Conservation (phyloP, 2,329 filamentous ascomycete species). For the Talaromyces sp. region DNA sequence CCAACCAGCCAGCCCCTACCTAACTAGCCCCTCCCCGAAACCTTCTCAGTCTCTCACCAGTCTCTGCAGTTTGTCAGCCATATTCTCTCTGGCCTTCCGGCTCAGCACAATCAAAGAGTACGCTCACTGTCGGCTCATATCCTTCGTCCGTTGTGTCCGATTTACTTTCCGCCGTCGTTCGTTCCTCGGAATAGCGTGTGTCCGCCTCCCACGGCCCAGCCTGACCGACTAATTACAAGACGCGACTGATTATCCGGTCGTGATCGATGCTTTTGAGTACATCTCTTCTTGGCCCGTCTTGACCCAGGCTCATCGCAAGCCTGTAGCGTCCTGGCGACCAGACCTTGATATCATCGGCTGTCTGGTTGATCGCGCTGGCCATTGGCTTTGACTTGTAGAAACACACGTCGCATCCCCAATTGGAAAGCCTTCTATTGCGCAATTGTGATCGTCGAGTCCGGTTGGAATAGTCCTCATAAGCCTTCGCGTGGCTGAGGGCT, state of each 20-base stretch:
- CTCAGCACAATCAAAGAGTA: neutral
- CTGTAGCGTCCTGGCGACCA: constrained; percentile 39
- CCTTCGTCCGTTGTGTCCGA: constrained; percentile 1
- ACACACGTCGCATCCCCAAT: constrained; percentile 1
- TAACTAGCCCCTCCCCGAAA: constrained; percentile 19
- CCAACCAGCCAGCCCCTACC: constrained; percentile 16
- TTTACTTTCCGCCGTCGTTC: neutral
- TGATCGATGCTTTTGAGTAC: constrained; percentile 38
- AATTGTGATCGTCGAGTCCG: constrained; percentile 10
- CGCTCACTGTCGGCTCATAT: neutral
- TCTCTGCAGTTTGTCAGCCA: constrained; percentile 9
- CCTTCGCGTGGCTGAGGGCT: constrained; percentile 35
- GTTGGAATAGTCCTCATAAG: constrained; percentile 26
- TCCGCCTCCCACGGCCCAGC: constrained; percentile 7
- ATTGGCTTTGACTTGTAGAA: neutral
- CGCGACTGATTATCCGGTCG: constrained; percentile 18
- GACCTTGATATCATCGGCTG: constrained; percentile 33
- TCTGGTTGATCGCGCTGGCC: constrained; percentile 16
- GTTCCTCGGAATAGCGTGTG: neutral
- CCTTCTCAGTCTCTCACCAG: constrained; percentile 10
- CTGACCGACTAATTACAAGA: constrained; percentile 9
- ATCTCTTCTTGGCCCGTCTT: constrained; percentile 30
- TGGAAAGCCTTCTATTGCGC: neutral
- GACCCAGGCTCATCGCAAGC: constrained; percentile 33
- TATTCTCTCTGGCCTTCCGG: neutral